Conservation (phyloP, 768 basidiomycete genomes). For the Lactarius indigo region DNA sequence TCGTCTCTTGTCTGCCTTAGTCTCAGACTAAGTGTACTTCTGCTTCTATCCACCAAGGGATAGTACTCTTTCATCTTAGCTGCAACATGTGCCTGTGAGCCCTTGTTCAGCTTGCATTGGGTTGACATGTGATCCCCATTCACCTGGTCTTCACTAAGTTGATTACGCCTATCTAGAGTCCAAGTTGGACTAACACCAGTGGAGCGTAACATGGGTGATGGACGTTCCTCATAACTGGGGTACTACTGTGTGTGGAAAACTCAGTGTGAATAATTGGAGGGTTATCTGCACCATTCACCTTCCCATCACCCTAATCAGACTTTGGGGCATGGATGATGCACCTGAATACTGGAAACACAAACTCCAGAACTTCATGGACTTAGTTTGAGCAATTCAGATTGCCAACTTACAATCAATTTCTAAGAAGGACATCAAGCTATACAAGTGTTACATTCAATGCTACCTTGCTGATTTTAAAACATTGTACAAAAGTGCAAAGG, state of each 20-base stretch:
- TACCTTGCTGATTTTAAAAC: slow-evolving; percentile 27
- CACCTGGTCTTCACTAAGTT: too few relatives aligned
- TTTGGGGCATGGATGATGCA: slow-evolving; percentile 32
- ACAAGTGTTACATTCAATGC: slow-evolving; percentile 3
- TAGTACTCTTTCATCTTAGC: too few relatives aligned
- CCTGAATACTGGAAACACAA: slow-evolving; percentile 20
- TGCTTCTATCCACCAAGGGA: too few relatives aligned
- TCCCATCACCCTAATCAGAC: slow-evolving; percentile 34
- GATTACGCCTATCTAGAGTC: too few relatives aligned
- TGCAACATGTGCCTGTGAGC: too few relatives aligned
- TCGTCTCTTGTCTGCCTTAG: too few relatives aligned
- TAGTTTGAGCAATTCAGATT: slow-evolving; percentile 29
- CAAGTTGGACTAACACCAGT: too few relatives aligned
- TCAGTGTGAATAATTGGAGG: slow-evolving; percentile 38
- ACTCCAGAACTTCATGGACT: slow-evolving; percentile 34
- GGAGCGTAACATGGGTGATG: too few relatives aligned
- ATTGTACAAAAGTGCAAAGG: slow-evolving; percentile 29
- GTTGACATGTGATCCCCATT: too few relatives aligned
- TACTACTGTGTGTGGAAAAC: slow-evolving; percentile 31
- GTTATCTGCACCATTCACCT: slow-evolving; percentile 34
- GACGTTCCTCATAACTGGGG: slow-evolving; percentile 35
- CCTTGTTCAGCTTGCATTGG: too few relatives aligned
- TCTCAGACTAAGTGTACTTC: too few relatives aligned
- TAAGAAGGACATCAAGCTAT: not conserved
- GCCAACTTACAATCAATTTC: slow-evolving; percentile 26